Evolutionary conservation across 768 basidiomycete species (phyloP), one percentile per base, ranked within the genome.

Genomic region (Suillus luteus): DNA sequence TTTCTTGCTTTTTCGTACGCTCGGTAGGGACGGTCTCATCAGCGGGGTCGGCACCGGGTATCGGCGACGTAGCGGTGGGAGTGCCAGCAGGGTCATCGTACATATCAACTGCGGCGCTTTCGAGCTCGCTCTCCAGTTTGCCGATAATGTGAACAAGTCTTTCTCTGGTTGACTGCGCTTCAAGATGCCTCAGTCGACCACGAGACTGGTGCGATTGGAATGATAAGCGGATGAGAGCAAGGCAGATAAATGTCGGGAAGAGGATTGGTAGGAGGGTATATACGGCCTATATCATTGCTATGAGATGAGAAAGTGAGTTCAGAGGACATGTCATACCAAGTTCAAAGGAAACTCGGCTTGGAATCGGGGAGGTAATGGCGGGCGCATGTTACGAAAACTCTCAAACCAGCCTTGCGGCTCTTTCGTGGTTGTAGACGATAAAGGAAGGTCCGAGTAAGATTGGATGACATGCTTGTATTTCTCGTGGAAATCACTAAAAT

Each of bases 261-360:
- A 95, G 72, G 49, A 94, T 49, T 0, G 93, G 93, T 11, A 92
- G 74, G 19, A 85, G 62, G 1, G 78, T 61, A 66, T 86, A 86
- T 4, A 89, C 57, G 14, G 85, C 61, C 88, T 90, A 66, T 14
- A 38, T n/a, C 43, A 1, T 41, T 27, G 38, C 17, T 58, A 19
- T 57, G 37, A 57, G 6, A 59, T 54, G 6, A 55, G 41, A 24
- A 12, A 11, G 27, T 38, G 1, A 59, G 22, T n/a, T 59, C 17
- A 60, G 37, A 41, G 15, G 24, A 35, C 43, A 46, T 12, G 2
- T 9, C 88, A 62, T 67, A 94, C 89, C 19, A 93, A 59, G 70
- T 93, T 95, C 60, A 86, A 74, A 2, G 92, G 93, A 65, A 92
- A 92, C 1, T 75, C 72, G 43, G 83, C 77, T 64, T 86, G 85